phyloP scores from a whole-genome alignment of 2,329 filamentous ascomycete genomes.

The Pezicula neosporulosa region DNA sequence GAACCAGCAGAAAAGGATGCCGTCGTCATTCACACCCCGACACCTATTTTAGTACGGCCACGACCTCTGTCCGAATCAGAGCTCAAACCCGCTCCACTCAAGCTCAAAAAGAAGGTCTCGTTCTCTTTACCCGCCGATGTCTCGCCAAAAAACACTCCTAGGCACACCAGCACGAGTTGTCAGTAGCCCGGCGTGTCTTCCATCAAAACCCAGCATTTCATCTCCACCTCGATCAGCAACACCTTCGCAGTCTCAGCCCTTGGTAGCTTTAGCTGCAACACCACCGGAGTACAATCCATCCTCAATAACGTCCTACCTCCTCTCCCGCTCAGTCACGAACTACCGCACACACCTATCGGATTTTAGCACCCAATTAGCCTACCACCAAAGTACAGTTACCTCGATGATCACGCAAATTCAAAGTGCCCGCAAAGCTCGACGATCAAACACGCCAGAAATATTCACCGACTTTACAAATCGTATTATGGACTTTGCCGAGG shows the following conservation, averaged over 20 bases:
- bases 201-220: background rate
- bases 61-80: background rate
- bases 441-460: constrained; percentile 14
- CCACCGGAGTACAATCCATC: background rate
- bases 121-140: constrained; percentile 12
- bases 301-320: background rate
- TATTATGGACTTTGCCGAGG: background rate
- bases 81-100: constrained; percentile 9
- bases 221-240: background rate
- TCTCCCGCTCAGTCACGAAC: constrained; percentile 4
- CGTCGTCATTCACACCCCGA: constrained; percentile 3
- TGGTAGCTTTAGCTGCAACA: constrained; percentile 1
- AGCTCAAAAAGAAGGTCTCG: constrained; percentile 25
- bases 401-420: constrained; percentile 15
- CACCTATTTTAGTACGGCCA: constrained; percentile 1
- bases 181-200: background rate
- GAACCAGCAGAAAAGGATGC: background rate
- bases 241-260: background rate
- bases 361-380: constrained; percentile 14
- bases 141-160: constrained; percentile 2
- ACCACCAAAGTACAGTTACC: constrained; percentile 17
- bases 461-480: constrained; percentile 1
- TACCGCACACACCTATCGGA: constrained; percentile 12
- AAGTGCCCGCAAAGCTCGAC: constrained; percentile 9
- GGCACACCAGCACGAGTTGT: background rate